These are phyloP conservation scores for Neofusicoccum ribis DNA, from an alignment of 2,329 filamentous ascomycete species.

Conservation along the genomic window DNA sequence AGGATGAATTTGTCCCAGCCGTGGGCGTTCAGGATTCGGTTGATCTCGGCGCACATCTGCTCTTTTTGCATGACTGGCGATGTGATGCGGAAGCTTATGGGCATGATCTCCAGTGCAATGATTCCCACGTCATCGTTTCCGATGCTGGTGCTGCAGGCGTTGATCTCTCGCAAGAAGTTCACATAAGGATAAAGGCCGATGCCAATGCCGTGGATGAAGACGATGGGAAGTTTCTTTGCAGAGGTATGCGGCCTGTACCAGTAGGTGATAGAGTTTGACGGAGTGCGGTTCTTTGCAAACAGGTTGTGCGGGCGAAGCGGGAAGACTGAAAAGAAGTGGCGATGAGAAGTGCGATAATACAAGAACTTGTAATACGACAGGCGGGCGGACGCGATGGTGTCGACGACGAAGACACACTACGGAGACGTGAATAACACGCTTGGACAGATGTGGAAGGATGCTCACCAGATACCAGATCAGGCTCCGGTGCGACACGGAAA, in stretches of 20 bases:
- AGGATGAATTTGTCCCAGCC: constrained; percentile 61
- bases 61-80: constrained; percentile 51
- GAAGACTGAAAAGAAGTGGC: constrained; percentile 53
- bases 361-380: constrained; percentile 54
- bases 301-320: constrained; percentile 57
- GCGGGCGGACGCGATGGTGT: constrained; percentile 42
- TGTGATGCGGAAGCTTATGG: constrained; percentile 65
- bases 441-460: constrained; percentile 27
- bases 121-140: constrained; percentile 58
- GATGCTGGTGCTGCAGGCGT: constrained; percentile 30
- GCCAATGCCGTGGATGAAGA: constrained; percentile 72
- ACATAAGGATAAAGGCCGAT: constrained; percentile 66
- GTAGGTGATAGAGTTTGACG: constrained; percentile 55
- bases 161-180: constrained; percentile 57
- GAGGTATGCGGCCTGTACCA: constrained; percentile 67
- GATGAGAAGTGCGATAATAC: constrained; percentile 50
- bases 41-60: constrained; percentile 59
- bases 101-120: constrained; percentile 65
- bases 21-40: constrained; percentile 58
- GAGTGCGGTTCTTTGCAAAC: not conserved
- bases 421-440: not conserved
- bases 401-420: constrained; percentile 55
- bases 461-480: constrained; percentile 63
- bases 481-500: constrained; percentile 62
- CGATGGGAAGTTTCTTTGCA: constrained; percentile 56